These are phyloP conservation scores for Tolypocladium nubicola DNA, from an alignment of 2,329 filamentous ascomycete genomes.

Conservation along the genomic window DNA sequence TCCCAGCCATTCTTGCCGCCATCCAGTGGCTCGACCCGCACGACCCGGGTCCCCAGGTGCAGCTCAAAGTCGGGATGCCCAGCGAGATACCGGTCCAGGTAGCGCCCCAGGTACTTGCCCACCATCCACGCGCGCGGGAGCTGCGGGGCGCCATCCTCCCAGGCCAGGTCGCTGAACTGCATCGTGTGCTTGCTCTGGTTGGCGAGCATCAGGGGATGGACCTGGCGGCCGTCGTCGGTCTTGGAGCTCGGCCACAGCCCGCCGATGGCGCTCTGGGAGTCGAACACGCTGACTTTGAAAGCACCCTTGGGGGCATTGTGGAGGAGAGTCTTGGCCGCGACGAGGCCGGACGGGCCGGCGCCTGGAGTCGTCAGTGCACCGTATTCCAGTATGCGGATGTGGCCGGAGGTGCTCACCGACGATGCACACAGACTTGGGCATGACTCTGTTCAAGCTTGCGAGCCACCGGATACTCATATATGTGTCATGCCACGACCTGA, in stretches of 20 bases:
- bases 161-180: conserved; percentile 61
- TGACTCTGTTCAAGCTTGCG: not conserved
- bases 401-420: conserved; percentile 18
- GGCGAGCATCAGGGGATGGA: conserved; percentile 57
- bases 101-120: conserved; percentile 59
- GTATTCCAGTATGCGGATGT: not conserved
- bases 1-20: conserved; percentile 30
- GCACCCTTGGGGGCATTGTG: conserved; percentile 40
- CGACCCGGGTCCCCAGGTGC: conserved; percentile 37
- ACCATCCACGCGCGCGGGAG: conserved; percentile 72
- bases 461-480: not conserved
- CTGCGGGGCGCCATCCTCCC: conserved; percentile 49
- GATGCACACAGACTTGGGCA: conserved; percentile 27
- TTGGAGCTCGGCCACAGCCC: conserved; percentile 63
- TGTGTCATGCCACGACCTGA: conserved; percentile 14
- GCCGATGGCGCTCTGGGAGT: conserved; percentile 54
- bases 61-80: conserved; percentile 28
- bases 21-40: conserved; percentile 20
- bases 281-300: conserved; percentile 63
- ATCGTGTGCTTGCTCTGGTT: conserved; percentile 75
- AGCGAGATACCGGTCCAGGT: conserved; percentile 46
- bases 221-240: conserved; percentile 35
- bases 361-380: conserved; percentile 28
- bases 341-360: conserved; percentile 58
- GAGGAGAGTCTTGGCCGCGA: conserved; percentile 63